Base-by-base conservation (phyloP, 768 basidiomycete species). In the Phylloporus arenicola region DNA sequence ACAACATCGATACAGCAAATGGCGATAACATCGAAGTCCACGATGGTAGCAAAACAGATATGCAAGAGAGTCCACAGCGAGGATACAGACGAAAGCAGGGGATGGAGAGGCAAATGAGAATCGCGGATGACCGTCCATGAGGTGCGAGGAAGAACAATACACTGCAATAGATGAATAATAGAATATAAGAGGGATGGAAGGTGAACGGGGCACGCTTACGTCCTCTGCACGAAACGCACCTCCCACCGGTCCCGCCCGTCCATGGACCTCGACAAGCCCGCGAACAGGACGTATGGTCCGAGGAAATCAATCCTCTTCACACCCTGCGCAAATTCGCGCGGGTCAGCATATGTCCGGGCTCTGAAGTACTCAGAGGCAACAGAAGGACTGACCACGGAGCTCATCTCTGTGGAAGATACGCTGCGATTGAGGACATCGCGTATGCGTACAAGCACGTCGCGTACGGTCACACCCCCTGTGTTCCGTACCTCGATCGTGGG, bases 261-360 rank as follows among this genome's bases (percentile, higher is more conserved):
- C 37, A 50, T 53, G 33, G 67, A 57, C 42, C 48, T 53, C 16
- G 57, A 55, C 19, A 73, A 39, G 10, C 72, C 72, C 10, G 50
- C 60, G 37, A 72, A 73, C 24, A 48, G 51, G 34, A 61, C 51
- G 19, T 61, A 59, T 2, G 54, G 59, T 29, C 69, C 68, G 52
- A 73, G 61, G 56, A 70, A 69, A 54, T 73, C 72, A 24, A 73
- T 61, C 58, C 70, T 55, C 62, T 71, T 73, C 24, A 73, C 51
- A 8, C 72, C 72, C 59, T 73, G 72, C 55, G 52, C 56, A 60
- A 56, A 64, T 61, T 73, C 70, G 58, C 63, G 57, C 59, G 59
- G 65, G 52, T 68, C 68, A 58, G 63, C 46, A 47, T 24, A 37
- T 11, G 63, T 57, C 54, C 65, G 50, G 40, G 54, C 59, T 56